phyloP scores from a whole-genome alignment of 1,139 yeast genomes.

The Debaryomyces coudertii region DNA sequence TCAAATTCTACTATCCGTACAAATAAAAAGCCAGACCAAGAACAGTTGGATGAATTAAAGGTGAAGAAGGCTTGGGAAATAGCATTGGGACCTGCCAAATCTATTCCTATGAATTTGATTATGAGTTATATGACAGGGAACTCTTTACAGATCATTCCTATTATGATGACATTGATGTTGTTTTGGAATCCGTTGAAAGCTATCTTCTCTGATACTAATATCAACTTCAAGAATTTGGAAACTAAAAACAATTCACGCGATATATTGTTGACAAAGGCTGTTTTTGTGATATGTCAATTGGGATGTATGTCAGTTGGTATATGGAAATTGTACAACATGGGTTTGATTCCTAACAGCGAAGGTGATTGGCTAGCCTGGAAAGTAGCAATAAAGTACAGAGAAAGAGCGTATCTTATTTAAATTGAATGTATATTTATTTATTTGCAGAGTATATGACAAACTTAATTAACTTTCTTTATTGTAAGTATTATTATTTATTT shows the following conservation, averaged over 20 bases:
- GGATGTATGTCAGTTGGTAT: constrained; percentile 74
- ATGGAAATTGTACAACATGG: constrained; percentile 87
- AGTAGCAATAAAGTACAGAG: constrained; percentile 35
- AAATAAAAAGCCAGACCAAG: constrained; percentile 14
- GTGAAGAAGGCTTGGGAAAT: constrained; percentile 82
- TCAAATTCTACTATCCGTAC: not conserved
- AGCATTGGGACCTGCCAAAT: constrained; percentile 82
- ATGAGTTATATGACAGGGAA: constrained; percentile 96
- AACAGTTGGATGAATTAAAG: constrained; percentile 43
- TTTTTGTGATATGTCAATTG: constrained; percentile 60
- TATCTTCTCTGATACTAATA: constrained; percentile 57
- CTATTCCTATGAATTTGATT: constrained; percentile 82
- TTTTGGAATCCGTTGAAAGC: constrained; percentile 79
- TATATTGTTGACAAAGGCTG: constrained; percentile 41
- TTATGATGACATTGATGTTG: constrained; percentile 87
- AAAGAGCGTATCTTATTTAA: constrained; percentile 16
- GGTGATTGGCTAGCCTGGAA: constrained; percentile 97
- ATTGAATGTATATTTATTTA: not conserved
- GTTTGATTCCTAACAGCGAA: constrained; percentile 80
- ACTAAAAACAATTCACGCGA: constrained; percentile 43
- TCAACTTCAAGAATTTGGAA: constrained; percentile 41
- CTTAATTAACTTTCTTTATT: not conserved
- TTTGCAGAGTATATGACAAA: not conserved
- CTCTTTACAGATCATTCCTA: constrained; percentile 85
- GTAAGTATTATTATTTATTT: not conserved